These are phyloP conservation scores for Chalciporus piperatus DNA, from an alignment of 768 basidiomycete species.

Conservation along the genomic window DNA sequence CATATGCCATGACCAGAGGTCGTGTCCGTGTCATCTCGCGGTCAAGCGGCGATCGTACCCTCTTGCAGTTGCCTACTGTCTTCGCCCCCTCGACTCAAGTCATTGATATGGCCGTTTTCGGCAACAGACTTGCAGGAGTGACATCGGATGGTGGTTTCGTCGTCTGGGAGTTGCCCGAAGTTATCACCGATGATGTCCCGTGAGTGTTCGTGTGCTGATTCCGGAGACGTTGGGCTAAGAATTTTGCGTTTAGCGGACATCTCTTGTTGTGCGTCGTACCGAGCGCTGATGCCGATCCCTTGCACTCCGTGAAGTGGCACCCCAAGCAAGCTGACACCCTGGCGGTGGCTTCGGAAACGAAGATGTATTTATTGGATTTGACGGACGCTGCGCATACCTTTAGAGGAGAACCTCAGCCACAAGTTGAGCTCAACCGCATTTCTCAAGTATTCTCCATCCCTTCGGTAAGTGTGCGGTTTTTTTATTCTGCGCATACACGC, in stretches of 20 bases:
- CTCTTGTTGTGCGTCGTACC: conserved; percentile 71
- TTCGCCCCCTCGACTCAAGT: conserved; percentile 66
- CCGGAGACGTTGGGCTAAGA: background rate
- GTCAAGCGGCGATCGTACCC: conserved; percentile 82
- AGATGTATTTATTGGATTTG: conserved; percentile 75
- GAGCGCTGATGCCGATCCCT: conserved; percentile 49
- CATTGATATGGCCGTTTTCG: conserved; percentile 83
- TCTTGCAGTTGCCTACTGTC: conserved; percentile 67
- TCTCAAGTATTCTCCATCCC: conserved; percentile 65
- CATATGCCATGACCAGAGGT: conserved; percentile 90
- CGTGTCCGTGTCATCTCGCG: conserved; percentile 87
- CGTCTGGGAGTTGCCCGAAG: conserved; percentile 81
- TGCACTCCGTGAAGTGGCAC: conserved; percentile 88
- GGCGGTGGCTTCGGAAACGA: conserved; percentile 78
- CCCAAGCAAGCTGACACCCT: conserved; percentile 76
- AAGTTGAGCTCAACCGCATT: conserved; percentile 67
- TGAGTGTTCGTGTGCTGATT: conserved; percentile 38
- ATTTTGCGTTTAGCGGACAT: conserved; percentile 47
- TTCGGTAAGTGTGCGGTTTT: conserved; percentile 49
- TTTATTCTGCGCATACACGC: background rate
- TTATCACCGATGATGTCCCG: conserved; percentile 86
- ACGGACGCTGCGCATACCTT: conserved; percentile 56
- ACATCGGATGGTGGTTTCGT: conserved; percentile 89
- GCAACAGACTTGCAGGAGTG: conserved; percentile 79
- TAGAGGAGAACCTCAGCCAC: conserved; percentile 63